Evolutionary conservation across 2,329 filamentous ascomycete genomes (phyloP), one percentile per base, ranked within the genome.

Genomic region (Nemania diffusa): DNA sequence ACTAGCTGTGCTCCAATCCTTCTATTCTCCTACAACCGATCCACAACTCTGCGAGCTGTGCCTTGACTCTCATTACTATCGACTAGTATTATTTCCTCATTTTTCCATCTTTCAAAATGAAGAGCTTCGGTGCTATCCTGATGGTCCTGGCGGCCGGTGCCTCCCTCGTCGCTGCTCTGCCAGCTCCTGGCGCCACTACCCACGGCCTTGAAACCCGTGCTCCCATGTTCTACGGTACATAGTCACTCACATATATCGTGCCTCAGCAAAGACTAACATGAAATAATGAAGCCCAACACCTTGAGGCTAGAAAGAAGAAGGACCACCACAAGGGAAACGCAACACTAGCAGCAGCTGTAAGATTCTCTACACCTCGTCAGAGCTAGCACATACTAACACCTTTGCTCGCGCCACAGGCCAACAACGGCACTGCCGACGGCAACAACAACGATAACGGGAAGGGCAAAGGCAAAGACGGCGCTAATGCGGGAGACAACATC

Each of bases 111-210:
- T 68, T 71, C 78, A 80, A 71, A 65, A 82, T 81, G 80, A 82
- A 81, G 77, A 79, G 78, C 73, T 74, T 80, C 70, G 76, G 75
- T 70, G 73, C 78, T 67, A 75, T 80, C 70, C 65, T 81, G 57
- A 71, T 80, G 69, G 73, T 76, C 71, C 66, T 81, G 71, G 79
- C 79, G 67, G 65, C 80, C 56, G 77, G 75, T 55, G 78, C 78
- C 58, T 75, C 75, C 51, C 61, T 75, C 46, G 77, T 79, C 26
- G 78, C 77, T 48, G 74, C 76, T 53, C 37, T 77, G 40, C 76
- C 76, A 13, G 70, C 70, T 7, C 56, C 64, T 2, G 65, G 67
- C 34, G 42, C 44, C 13, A 42, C 40, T 15, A 29, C 24, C 8
- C 61, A 57, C 9, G 50, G 37, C 37, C 2, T 73, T 27, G 44